These are phyloP conservation scores for sorghum (Sorghum bicolor) DNA, from an alignment of 176 grass and related monocot genomes.

Conservation along the genomic window Sorghum_bicolor_NCBIv3 NC_012871.2:9352001-9352500, in stretches of 20 bases:
- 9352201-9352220: constrained; percentile 3
- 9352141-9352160: not conserved
- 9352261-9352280: constrained; percentile 89
- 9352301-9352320: constrained; percentile 78
- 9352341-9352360: constrained; percentile 77
- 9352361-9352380: constrained; percentile 87
- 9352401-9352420: constrained; percentile 74
- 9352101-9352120: constrained; percentile 79
- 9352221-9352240: constrained; percentile 73
- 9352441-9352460: constrained; percentile 77
- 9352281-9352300: constrained; percentile 85
- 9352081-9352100: constrained; percentile 85
- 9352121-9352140: constrained; percentile 24
- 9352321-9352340: constrained; percentile 80
- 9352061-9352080: constrained; percentile 72
- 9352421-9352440: constrained; percentile 81
- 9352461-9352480: constrained; percentile 91
- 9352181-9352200: not conserved
- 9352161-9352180: not conserved
- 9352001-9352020: constrained; percentile 92
- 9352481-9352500: constrained; percentile 85
- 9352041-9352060: constrained; percentile 71
- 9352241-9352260: constrained; percentile 80
- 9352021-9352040: constrained; percentile 79
- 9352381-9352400: constrained; percentile 73